phyloP scores from a whole-genome alignment of 768 basidiomycete genomes.

The Galerina marginata region DNA sequence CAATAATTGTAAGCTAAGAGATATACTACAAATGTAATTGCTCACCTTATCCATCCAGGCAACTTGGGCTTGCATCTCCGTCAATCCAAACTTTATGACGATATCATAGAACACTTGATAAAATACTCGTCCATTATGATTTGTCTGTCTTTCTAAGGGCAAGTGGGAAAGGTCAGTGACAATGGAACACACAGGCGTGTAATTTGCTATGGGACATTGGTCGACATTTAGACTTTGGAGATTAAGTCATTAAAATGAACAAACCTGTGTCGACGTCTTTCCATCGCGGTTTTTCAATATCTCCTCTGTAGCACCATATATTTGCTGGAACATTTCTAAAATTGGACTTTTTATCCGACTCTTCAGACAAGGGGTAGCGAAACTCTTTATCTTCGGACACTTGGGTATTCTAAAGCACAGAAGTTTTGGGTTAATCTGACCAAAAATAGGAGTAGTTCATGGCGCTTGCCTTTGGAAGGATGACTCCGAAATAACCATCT shows the following conservation, averaged over 20 bases:
- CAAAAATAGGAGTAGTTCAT: not conserved
- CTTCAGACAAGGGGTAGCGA: not conserved
- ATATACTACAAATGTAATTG: slow-evolving; percentile 2
- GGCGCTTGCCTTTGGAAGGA: slow-evolving; percentile 19
- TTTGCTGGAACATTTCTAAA: not conserved
- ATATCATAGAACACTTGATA: slow-evolving; percentile 38
- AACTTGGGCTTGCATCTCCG: slow-evolving; percentile 52
- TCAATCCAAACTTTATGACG: slow-evolving; percentile 50
- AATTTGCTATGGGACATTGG: slow-evolving; percentile 26
- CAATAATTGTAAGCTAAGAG: not conserved
- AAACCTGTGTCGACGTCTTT: slow-evolving; percentile 31
- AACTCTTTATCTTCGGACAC: slow-evolving; percentile 25
- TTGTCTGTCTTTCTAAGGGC: slow-evolving; percentile 15
- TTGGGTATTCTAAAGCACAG: slow-evolving; percentile 18
- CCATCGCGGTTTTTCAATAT: not conserved
- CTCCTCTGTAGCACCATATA: slow-evolving; percentile 1
- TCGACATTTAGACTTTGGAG: not conserved
- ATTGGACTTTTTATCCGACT: not conserved
- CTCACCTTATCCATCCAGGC: slow-evolving; percentile 49
- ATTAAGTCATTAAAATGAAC: not conserved
- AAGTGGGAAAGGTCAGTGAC: slow-evolving; percentile 26
- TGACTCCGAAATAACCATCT: slow-evolving; percentile 14
- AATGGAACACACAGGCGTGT: slow-evolving; percentile 31
- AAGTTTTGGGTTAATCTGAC: not conserved
- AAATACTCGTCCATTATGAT: slow-evolving; percentile 18